phyloP scores from a whole-genome alignment of 1,284 basidiomycete genomes.

The Papiliotrema flavescens region DNA sequence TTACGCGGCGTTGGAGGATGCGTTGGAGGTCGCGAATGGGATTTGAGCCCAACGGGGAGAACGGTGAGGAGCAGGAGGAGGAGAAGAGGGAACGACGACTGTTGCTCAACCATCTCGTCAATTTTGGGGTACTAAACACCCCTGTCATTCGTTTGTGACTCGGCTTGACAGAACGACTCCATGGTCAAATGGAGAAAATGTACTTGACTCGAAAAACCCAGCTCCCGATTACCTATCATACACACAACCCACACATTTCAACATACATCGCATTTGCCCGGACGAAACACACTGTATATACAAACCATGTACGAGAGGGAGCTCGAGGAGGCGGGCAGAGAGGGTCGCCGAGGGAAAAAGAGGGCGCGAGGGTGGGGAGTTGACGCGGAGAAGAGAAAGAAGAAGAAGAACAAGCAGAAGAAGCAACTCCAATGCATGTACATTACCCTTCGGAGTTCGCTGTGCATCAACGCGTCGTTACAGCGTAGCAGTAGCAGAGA shows the following conservation, averaged over 20 bases:
- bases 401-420: neutral
- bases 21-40: no score
- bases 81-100: no score
- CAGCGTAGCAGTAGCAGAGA: no score
- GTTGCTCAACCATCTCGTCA: neutral
- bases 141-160: neutral
- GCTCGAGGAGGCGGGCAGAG: no score
- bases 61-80: no score
- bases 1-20: conserved; percentile 28
- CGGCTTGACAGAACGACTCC: neutral
- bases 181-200: no score
- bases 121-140: neutral
- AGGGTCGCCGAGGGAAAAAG: neutral
- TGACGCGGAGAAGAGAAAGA: neutral
- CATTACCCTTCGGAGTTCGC: conserved; percentile 3
- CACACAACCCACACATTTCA: no score
- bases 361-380: neutral
- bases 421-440: neutral
- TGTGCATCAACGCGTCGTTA: no score
- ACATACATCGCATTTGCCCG: no score
- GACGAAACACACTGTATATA: neutral
- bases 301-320: neutral
- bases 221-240: no score
- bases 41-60: no score
- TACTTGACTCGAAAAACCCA: no score